Conservation (phyloP, 345 rosid genomes). For the Angophora floribunda region DNA sequence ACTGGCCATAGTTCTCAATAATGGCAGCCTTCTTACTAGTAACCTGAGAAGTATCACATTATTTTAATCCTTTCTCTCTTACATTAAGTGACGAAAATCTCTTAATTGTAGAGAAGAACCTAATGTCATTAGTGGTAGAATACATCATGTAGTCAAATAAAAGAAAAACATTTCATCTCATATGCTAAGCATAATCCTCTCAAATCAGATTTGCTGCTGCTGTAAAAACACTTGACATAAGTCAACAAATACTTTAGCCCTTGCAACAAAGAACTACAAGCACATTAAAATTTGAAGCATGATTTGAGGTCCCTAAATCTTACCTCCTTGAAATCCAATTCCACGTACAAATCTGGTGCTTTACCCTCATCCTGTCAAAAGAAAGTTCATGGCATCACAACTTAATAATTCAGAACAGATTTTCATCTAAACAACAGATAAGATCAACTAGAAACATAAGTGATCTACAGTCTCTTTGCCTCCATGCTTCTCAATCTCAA, state of each 20-base stretch:
- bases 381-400: neutral
- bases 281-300: neutral
- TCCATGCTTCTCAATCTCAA: neutral
- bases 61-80: neutral
- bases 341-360: constrained; percentile 76
- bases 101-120: neutral
- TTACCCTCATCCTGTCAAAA: constrained; percentile 70
- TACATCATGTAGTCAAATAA: neutral
- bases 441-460: neutral
- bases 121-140: neutral
- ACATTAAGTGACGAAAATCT: neutral
- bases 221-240: neutral
- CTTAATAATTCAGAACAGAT: neutral
- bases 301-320: neutral
- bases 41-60: constrained; percentile 33
- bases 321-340: constrained; percentile 96
- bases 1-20: constrained; percentile 46
- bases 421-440: neutral
- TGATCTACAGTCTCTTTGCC: neutral
- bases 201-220: neutral
- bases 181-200: neutral
- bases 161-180: neutral
- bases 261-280: neutral
- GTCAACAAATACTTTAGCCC: neutral
- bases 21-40: constrained; percentile 82